Evolutionary conservation across 441 rosid genomes (phyloP), one percentile per base, ranked within the genome.

Genomic region (Jatropha podagrica): DNA sequence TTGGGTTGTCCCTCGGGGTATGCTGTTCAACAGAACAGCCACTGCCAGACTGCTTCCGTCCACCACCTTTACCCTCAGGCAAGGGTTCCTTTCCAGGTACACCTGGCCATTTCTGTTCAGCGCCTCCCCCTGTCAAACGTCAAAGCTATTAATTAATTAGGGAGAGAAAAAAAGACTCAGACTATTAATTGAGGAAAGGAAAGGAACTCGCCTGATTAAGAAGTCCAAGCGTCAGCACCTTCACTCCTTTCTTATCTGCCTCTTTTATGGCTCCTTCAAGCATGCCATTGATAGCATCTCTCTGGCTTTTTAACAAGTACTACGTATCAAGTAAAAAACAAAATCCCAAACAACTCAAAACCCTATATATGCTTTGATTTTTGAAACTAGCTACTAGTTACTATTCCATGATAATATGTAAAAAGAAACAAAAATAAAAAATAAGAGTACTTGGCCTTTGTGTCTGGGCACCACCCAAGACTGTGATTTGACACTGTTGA

Each of bases 201-300:
- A 32, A 32, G 32, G 32, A 77, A 72, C 83, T 76, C 78, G 65
- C 93, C 93, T 91, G 93, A 76, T 89, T 91, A 56, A 87, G 61
- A 49, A 89, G 86, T 41, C 96, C 96, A 23, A 91, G 75, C 70
- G 84, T 82, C 37, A 91, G 32, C 26, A 87, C 90, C 74, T 77
- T 86, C 66, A 79, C 88, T 52, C 87, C 93, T 26, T 78, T 85
- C 52, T 77, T 64, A 4, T 88, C 87, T 26, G 91, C 96, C 59
- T 88, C 87, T 71, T 81, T 46, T 71, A 91, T 83, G 68, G 92
- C 87, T 32, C 70, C 79, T 66, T 86, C 92, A 70, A 89, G 86
- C 77, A 83, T 59, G 76, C 77, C 77, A 60, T 85, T 83, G 77
- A 88, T 85, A 20, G 69, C 59, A 2, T 61, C 65, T 68, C 77